Base-by-base conservation (phyloP, 352 stramenopile species). In the Halophytophthora polymorphica region DNA sequence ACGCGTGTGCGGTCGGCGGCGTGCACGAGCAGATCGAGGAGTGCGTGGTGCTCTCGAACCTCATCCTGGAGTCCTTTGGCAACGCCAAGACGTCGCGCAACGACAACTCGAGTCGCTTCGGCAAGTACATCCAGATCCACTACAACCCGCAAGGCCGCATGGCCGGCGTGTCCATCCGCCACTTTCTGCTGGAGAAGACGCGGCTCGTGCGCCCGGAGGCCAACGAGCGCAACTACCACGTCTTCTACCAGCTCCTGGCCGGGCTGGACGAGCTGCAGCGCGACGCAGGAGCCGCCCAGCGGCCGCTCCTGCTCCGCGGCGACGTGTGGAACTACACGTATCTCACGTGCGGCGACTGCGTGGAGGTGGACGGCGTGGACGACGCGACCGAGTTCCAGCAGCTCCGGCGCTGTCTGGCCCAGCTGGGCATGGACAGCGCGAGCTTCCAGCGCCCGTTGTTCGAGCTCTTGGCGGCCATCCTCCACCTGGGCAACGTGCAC, bases 61-160 rank as follows among this genome's bases (percentile, higher is more conserved):
- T 88, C 38, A 87, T 93, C 41, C 61, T 92, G 6, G 83, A 94
- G 48, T 92, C 83, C 19, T 94, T 94, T 61, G 83, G 83, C 8
- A 92, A 94, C 23, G 83, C 84, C 6, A 90, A 93, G 61, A 93
- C 80, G 1, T 86, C 75, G 12, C 65, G 87, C 7, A 96, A 96
- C 46, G 85, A 96, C 63, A 96, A 96, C 54, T 92, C 77, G 6
- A 95, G 84, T 74, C 86, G 84, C 6, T 96, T 96, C 36, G 87
- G 87, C 55, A 96, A 97, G 69, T 97, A 91, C 52, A 93, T 93
- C 34, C 81, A 93, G 60, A 91, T 93, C 46, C 71, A 86, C 35
- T 93, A 90, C 66, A 89, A 74, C 53, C 50, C 22, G 10, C 72
- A 92, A 58, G 78, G 78, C 0, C 77, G 79, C 46, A 91, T 92